Evolutionary conservation across 1,284 basidiomycete species (phyloP).

Genomic region (Apiotrichum porosum): DNA sequence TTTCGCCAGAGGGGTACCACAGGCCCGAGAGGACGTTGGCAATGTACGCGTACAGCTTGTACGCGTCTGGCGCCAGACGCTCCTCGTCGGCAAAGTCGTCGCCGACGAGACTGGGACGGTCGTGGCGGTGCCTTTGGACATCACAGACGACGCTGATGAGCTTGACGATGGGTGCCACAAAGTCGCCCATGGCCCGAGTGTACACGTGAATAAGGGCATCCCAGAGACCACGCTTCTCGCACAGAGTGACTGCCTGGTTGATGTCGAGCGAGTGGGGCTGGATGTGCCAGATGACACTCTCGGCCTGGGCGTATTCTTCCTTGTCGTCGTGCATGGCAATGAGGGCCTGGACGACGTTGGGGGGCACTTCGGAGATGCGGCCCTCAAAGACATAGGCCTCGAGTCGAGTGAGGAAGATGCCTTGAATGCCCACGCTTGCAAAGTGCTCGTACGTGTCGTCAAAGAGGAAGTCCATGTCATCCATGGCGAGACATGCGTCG

Average conservation of each 20-base stretch:
- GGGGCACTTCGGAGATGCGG: slow-evolving; percentile 69
- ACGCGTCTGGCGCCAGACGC: slow-evolving; percentile 65
- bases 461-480: slow-evolving; percentile 79
- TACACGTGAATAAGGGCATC: slow-evolving; percentile 95
- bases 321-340: slow-evolving; percentile 72
- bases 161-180: slow-evolving; percentile 81
- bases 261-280: slow-evolving; percentile 87
- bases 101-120: slow-evolving; percentile 41
- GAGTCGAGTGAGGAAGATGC: slow-evolving; percentile 80
- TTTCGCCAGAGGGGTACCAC: slow-evolving; percentile 78
- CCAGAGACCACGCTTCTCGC: slow-evolving; percentile 75
- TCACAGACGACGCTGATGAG: slow-evolving; percentile 71
- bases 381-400: slow-evolving; percentile 79
- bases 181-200: slow-evolving; percentile 81
- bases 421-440: slow-evolving; percentile 73
- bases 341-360: slow-evolving; percentile 79
- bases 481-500: slow-evolving; percentile 73
- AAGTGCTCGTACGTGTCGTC: slow-evolving; percentile 90
- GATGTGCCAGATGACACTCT: slow-evolving; percentile 92
- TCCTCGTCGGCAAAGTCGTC: slow-evolving; percentile 52
- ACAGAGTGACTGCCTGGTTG: slow-evolving; percentile 84
- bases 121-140: slow-evolving; percentile 54
- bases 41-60: slow-evolving; percentile 92
- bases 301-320: slow-evolving; percentile 68
- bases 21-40: slow-evolving; percentile 77